Percentiles rank a stretch among this genome's conserved stretches.
phyloP scores from a whole-genome alignment of 2,329 filamentous ascomycete species.

The Aspergillus sp. region DNA sequence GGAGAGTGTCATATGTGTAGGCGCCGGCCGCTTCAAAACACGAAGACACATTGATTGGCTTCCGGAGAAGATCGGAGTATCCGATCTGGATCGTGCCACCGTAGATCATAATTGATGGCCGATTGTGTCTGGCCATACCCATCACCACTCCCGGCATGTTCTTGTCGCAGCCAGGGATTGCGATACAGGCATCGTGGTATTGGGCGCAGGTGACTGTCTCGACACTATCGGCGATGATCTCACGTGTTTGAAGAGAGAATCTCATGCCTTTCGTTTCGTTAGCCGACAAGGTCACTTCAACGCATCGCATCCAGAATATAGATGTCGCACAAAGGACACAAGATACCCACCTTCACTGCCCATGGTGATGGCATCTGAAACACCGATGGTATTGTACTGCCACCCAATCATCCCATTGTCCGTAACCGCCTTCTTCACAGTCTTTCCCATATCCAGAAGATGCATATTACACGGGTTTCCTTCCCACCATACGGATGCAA shows the following conservation, averaged over 20 bases:
- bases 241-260: conserved; percentile 84
- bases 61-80: conserved; percentile 72
- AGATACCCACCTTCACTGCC: conserved; percentile 71
- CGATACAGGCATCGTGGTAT: conserved; percentile 88
- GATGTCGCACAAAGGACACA: neutral
- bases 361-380: conserved; percentile 94
- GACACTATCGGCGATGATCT: conserved; percentile 92
- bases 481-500: conserved; percentile 96
- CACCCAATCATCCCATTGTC: conserved; percentile 87
- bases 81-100: conserved; percentile 88
- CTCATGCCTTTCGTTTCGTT: conserved; percentile 69
- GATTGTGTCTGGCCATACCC: conserved; percentile 86
- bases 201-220: conserved; percentile 92
- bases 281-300: conserved; percentile 8
- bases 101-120: conserved; percentile 93
- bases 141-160: conserved; percentile 95
- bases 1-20: conserved; percentile 72
- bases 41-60: conserved; percentile 81
- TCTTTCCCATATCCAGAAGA: conserved; percentile 84
- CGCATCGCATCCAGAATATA: neutral
- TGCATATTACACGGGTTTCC: conserved; percentile 85
- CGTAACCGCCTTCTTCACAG: conserved; percentile 77
- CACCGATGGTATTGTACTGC: conserved; percentile 90
- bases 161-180: conserved; percentile 93
- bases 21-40: conserved; percentile 88